Conservation (phyloP, 805 yeast species). For the Saccharomycopsis vini region DNA sequence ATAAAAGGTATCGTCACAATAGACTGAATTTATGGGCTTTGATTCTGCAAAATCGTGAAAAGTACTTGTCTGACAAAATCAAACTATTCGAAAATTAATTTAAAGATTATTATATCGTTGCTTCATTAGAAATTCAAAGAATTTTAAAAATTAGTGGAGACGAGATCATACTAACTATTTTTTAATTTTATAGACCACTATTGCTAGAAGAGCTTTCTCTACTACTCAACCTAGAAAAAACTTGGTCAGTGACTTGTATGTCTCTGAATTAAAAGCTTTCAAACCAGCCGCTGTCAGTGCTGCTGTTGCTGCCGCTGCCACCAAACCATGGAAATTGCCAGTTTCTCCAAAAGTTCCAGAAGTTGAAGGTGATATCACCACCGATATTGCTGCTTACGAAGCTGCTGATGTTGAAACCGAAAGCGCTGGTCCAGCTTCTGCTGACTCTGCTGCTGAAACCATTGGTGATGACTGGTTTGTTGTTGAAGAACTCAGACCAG, state of each 20-base stretch:
- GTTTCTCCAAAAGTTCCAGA: conserved; percentile 67
- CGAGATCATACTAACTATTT: background rate
- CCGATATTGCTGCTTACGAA: conserved; percentile 61
- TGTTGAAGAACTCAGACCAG: conserved; percentile 58
- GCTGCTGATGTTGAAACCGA: conserved; percentile 67
- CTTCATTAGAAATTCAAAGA: too few species aligned
- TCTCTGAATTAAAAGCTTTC: conserved; percentile 80
- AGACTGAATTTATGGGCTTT: too few species aligned
- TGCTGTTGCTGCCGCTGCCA: conserved; percentile 67
- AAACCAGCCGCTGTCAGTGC: conserved; percentile 72
- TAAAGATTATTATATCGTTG: too few species aligned
- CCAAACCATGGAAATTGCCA: conserved; percentile 79
- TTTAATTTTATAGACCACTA: background rate
- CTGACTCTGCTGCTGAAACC: conserved; percentile 32
- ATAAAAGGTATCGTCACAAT: too few species aligned
- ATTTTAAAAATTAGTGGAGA: too few species aligned
- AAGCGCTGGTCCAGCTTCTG: conserved; percentile 38
- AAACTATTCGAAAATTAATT: too few species aligned
- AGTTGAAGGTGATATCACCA: conserved; percentile 58
- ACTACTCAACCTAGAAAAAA: conserved; percentile 32
- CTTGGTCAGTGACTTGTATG: conserved; percentile 75
- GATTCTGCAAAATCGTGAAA: too few species aligned
- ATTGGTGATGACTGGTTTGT: conserved; percentile 67
- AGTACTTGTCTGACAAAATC: too few species aligned
- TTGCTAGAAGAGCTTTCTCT: conserved; percentile 29